These are phyloP conservation scores for Aristolochia fimbriata DNA, from an alignment of 164 flowering plant genomes.

Conservation along the genomic window DNA sequence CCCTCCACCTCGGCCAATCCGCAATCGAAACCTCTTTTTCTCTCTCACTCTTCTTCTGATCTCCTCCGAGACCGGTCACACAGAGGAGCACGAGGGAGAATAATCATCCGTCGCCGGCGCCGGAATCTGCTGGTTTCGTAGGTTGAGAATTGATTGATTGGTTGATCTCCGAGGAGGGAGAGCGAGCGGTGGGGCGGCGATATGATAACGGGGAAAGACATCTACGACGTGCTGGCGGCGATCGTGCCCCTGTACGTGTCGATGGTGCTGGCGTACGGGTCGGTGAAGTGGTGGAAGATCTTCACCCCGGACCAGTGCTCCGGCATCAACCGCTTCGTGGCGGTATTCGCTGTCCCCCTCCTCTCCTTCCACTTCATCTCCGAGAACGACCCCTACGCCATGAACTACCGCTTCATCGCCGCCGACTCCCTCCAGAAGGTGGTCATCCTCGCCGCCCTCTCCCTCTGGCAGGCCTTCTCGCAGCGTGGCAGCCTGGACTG, in stretches of 20 bases:
- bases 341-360: conserved; percentile 86
- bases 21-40: not conserved
- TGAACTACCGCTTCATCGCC: conserved; percentile 85
- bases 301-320: conserved; percentile 94
- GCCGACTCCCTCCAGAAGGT: conserved; percentile 84
- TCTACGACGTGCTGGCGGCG: conserved; percentile 75
- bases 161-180: too few species aligned
- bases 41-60: not conserved
- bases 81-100: too few species aligned
- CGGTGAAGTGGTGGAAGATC: conserved; percentile 93
- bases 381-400: conserved; percentile 61
- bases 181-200: too few species aligned
- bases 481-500: conserved; percentile 55
- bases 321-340: conserved; percentile 92
- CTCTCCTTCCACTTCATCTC: conserved; percentile 95
- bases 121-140: too few species aligned
- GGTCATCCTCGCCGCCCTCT: conserved; percentile 58
- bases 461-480: conserved; percentile 49
- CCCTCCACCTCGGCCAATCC: too few species aligned
- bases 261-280: conserved; percentile 86
- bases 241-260: conserved; percentile 81
- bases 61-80: not conserved
- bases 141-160: too few species aligned
- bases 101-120: too few species aligned
- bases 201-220: conserved; percentile 81